These are phyloP conservation scores for Aspergillus persii DNA, from an alignment of 2,329 filamentous ascomycete species.

Conservation along the genomic window DNA sequence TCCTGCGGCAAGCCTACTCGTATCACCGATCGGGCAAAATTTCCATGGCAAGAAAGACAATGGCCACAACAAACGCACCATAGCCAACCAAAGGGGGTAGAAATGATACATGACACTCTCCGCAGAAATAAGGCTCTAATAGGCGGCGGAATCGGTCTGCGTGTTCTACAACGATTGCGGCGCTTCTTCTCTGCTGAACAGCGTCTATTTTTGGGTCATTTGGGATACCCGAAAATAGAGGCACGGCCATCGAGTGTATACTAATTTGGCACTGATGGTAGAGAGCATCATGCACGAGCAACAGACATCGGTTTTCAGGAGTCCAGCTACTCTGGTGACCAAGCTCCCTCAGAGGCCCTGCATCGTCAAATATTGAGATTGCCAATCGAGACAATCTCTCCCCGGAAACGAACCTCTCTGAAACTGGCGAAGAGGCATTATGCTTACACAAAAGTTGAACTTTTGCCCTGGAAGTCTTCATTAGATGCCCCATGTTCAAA, in stretches of 20 bases:
- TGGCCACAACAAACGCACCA: neutral
- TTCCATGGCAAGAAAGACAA: neutral
- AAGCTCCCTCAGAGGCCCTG: neutral
- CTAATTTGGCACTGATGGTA: slow-evolving; percentile 1
- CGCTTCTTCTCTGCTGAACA: neutral
- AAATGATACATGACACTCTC: neutral
- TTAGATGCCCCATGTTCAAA: neutral
- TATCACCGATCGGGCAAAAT: neutral
- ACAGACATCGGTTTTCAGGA: neutral
- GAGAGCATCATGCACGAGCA: neutral
- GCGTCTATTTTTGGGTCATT: neutral
- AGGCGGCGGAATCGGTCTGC: neutral
- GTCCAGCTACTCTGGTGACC: neutral
- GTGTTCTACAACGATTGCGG: neutral
- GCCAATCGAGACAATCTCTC: neutral
- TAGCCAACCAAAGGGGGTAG: neutral
- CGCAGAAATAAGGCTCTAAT: slow-evolving; percentile 1
- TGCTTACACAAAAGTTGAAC: neutral
- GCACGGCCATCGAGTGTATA: neutral
- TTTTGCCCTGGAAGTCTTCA: neutral
- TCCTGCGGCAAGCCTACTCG: too few relatives aligned
- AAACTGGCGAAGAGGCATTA: neutral
- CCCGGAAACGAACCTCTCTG: neutral
- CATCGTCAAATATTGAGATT: neutral
- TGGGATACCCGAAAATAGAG: neutral